These are phyloP conservation scores for Huntiella savannae DNA, from an alignment of 2,329 filamentous ascomycete genomes.

Conservation along the genomic window DNA sequence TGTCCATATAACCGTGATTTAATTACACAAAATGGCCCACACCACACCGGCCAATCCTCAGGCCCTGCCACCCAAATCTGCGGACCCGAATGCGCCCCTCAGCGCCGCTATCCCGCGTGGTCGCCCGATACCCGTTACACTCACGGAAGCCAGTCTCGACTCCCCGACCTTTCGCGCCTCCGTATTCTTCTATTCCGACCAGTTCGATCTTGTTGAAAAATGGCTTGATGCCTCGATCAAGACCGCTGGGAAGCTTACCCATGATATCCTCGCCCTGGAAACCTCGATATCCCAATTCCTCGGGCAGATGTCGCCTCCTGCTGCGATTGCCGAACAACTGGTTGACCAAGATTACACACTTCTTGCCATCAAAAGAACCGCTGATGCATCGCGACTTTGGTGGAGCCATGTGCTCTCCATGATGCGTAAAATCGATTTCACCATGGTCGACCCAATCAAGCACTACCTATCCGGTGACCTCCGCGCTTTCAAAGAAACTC, in stretches of 20 bases:
- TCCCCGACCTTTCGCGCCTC: slow-evolving; percentile 88
- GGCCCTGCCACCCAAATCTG: neutral
- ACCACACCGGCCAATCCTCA: neutral
- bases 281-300: slow-evolving; percentile 61
- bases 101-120: slow-evolving; percentile 13
- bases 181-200: slow-evolving; percentile 70
- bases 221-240: slow-evolving; percentile 57
- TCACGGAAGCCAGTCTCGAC: slow-evolving; percentile 91
- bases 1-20: too few species aligned
- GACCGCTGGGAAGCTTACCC: slow-evolving; percentile 34
- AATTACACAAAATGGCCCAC: neutral
- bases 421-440: slow-evolving; percentile 57
- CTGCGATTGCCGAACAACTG: slow-evolving; percentile 58
- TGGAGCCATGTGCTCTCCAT: slow-evolving; percentile 59
- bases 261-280: slow-evolving; percentile 56
- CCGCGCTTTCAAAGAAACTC: slow-evolving; percentile 67
- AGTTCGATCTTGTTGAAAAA: slow-evolving; percentile 75
- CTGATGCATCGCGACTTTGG: slow-evolving; percentile 72
- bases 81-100: neutral
- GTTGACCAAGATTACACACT: slow-evolving; percentile 92
- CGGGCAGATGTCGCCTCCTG: slow-evolving; percentile 52
- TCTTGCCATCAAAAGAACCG: slow-evolving; percentile 65
- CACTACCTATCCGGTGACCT: slow-evolving; percentile 63
- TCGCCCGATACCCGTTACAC: slow-evolving; percentile 49
- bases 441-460: slow-evolving; percentile 66